These are phyloP conservation scores for Citrus sp. DNA, from an alignment of 345 rosid genomes.

Conservation along the genomic window DNA sequence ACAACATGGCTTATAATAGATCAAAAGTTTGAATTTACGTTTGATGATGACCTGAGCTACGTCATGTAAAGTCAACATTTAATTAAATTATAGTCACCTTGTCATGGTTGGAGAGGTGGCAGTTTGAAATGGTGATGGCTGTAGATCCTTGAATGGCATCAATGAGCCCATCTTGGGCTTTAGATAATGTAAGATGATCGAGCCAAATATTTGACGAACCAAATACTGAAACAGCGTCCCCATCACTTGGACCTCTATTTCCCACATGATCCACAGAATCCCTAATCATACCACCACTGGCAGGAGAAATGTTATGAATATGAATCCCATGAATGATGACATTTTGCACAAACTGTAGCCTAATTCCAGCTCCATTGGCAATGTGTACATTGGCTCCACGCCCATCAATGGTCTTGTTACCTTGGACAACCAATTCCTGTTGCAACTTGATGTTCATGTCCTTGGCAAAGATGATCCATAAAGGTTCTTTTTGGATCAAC, in stretches of 20 bases:
- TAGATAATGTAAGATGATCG: slow-evolving; percentile 47
- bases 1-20: no score
- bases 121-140: background rate
- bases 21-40: no score
- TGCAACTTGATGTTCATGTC: slow-evolving; percentile 61
- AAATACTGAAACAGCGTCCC: slow-evolving; percentile 62
- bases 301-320: slow-evolving; percentile 41
- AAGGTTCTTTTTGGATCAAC: slow-evolving; percentile 63
- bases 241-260: slow-evolving; percentile 35
- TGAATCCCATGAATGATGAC: slow-evolving; percentile 69
- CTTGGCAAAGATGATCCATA: slow-evolving; percentile 70
- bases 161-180: slow-evolving; percentile 55
- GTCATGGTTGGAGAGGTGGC: background rate
- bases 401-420: slow-evolving; percentile 76
- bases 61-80: no score
- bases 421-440: slow-evolving; percentile 40
- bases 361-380: slow-evolving; percentile 62
- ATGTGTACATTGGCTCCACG: slow-evolving; percentile 69
- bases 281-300: no score
- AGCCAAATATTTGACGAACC: slow-evolving; percentile 66
- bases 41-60: no score
- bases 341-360: slow-evolving; percentile 48
- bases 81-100: background rate
- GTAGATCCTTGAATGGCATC: slow-evolving; percentile 38
- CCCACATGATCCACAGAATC: no score